Evolutionary conservation across 257 asterid species (phyloP).

Genomic region (Solanum tarapatanum): DNA sequence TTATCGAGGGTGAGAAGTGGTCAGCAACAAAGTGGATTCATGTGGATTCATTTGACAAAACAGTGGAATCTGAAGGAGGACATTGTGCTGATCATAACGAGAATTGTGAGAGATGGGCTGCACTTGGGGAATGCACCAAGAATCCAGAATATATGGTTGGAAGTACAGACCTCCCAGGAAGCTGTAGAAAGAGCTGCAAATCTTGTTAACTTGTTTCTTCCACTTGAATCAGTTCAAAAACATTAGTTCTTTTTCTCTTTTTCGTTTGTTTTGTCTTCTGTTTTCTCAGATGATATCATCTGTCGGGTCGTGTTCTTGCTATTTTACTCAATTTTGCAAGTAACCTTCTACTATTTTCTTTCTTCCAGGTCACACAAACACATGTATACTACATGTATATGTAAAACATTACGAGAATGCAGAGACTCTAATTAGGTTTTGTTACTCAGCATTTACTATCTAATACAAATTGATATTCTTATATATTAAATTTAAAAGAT

Average conservation of each 20-base stretch:
- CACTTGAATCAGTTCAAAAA: not conserved
- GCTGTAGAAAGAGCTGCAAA: conserved; percentile 91
- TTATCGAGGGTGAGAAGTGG: conserved; percentile 94
- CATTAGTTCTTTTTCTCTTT: not conserved
- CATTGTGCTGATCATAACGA: conserved; percentile 45
- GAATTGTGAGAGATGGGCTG: conserved; percentile 79
- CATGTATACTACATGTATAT: not conserved
- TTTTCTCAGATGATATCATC: not conserved
- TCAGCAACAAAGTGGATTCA: conserved; percentile 98
- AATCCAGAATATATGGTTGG: conserved; percentile 91
- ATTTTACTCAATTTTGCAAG: not conserved
- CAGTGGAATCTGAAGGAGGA: conserved; percentile 36
- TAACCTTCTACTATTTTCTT: not conserved
- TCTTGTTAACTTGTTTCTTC: conserved; percentile 26
- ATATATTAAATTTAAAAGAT: not conserved
- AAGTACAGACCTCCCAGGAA: conserved; percentile 63
- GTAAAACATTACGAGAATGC: not conserved
- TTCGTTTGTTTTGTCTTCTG: not conserved
- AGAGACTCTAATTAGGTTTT: not conserved
- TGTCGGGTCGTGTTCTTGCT: not conserved
- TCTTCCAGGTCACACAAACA: not conserved
- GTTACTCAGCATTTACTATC: not conserved
- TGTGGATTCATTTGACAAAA: conserved; percentile 67
- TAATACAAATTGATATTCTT: not conserved
- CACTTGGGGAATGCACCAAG: conserved; percentile 90